Conservation (phyloP, 179 eudicot genomes). For the Dionaea muscipula region DNA sequence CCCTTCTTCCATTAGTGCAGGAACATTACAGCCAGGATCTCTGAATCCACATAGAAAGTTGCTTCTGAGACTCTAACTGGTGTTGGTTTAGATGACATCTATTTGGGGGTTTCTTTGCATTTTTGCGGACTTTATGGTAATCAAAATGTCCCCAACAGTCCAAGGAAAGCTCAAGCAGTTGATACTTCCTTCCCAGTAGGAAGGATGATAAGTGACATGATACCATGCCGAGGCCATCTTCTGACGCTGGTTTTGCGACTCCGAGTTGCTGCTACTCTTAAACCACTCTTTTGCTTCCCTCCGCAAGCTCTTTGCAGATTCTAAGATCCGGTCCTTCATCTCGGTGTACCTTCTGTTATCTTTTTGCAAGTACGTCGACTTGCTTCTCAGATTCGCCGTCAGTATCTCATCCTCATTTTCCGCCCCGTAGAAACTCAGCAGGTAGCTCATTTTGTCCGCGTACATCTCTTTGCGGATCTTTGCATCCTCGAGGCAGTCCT, state of each 20-base stretch:
- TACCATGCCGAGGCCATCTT: conserved; percentile 94
- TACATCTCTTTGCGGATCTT: conserved; percentile 50
- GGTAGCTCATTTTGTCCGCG: conserved; percentile 35
- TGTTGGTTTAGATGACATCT: not conserved
- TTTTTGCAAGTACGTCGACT: conserved; percentile 40
- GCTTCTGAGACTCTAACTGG: not conserved
- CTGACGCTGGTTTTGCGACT: conserved; percentile 21
- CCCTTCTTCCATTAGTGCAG: no score
- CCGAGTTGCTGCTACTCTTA: conserved; percentile 36
- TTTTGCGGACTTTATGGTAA: conserved; percentile 37
- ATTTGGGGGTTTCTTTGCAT: not conserved
- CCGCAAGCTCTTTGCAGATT: conserved; percentile 47
- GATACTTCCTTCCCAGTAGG: conserved; percentile 33
- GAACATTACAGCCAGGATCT: no score
- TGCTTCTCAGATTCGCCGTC: conserved; percentile 52
- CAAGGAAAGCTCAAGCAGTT: conserved; percentile 85
- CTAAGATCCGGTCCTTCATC: conserved; percentile 62
- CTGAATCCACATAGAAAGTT: no score
- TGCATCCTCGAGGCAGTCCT: conserved; percentile 41
- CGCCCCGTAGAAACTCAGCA: conserved; percentile 65
- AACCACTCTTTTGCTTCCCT: conserved; percentile 82
- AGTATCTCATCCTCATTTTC: conserved; percentile 61
- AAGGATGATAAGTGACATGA: conserved; percentile 65
- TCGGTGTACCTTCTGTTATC: conserved; percentile 74
- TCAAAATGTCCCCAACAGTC: conserved; percentile 62